Conservation (phyloP, 1,284 basidiomycete genomes). For the Wallemia mellicola region DNA sequence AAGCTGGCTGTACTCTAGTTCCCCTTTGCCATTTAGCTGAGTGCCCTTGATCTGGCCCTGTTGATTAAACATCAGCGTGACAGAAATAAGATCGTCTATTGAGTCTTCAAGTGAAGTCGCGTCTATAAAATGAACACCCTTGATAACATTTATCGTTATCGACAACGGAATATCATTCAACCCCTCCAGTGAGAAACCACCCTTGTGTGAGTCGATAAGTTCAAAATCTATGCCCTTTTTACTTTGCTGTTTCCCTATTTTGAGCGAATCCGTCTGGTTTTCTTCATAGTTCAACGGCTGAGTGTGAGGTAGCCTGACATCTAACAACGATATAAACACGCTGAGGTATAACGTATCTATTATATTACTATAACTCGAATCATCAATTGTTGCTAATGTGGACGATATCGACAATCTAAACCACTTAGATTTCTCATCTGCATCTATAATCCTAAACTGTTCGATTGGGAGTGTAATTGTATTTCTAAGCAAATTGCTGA, state of each 20-base stretch:
- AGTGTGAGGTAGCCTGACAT: neutral
- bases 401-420: neutral
- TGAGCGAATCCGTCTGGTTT: too few relatives aligned
- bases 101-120: neutral
- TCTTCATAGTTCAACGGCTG: neutral
- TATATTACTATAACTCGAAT: neutral
- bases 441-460: neutral
- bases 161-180: neutral
- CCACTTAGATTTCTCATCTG: neutral
- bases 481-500: neutral
- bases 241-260: too few relatives aligned
- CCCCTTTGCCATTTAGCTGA: neutral
- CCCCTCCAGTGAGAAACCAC: neutral
- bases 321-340: neutral
- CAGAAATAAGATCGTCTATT: neutral
- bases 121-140: neutral
- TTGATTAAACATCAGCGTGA: neutral
- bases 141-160: neutral
- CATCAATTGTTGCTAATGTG: neutral
- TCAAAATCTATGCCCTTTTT: neutral
- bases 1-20: neutral
- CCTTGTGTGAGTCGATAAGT: neutral
- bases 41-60: neutral
- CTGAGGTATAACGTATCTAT: neutral
- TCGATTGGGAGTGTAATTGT: neutral